phyloP scores from a whole-genome alignment of 139 green algal species.

The Chlorokybus atmophyticus region DNA sequence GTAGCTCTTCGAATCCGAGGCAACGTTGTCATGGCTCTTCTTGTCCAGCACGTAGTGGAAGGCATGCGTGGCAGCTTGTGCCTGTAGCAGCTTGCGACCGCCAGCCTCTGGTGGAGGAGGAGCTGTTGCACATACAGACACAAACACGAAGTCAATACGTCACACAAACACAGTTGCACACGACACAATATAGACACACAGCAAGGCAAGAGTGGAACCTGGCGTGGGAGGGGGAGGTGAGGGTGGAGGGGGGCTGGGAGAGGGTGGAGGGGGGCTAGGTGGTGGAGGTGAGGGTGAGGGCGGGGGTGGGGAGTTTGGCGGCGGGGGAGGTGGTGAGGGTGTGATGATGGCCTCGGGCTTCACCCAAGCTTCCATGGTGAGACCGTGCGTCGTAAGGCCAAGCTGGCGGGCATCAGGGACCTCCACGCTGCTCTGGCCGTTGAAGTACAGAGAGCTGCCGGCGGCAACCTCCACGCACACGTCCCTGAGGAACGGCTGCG shows the following conservation, averaged over 20 bases:
- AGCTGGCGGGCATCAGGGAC: too few species aligned
- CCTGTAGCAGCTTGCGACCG: neutral
- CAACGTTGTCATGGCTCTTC: conserved; percentile 1
- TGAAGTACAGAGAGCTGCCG: conserved; percentile 6
- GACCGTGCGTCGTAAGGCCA: conserved; percentile 3
- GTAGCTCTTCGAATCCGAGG: conserved; percentile 16
- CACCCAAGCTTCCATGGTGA: conserved; percentile 14
- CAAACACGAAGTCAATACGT: too few species aligned
- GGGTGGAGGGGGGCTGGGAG: too few species aligned
- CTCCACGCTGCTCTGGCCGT: conserved; percentile 8
- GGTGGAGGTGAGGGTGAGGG: neutral
- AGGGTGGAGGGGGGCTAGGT: neutral
- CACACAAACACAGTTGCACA: too few species aligned
- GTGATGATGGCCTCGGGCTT: neutral
- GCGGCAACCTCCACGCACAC: conserved; percentile 19
- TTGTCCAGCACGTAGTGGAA: conserved; percentile 16
- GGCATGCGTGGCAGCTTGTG: too few species aligned
- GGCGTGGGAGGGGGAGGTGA: too few species aligned
- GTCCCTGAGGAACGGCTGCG: too few species aligned
- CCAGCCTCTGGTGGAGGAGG: too few species aligned
- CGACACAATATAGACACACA: too few species aligned
- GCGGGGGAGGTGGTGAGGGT: neutral
- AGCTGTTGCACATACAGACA: too few species aligned
- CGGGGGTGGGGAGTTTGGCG: neutral
- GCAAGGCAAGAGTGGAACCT: too few species aligned